Evolutionary conservation across 805 yeast genomes (phyloP).

Genomic region (Clavispora vitiphila): DNA sequence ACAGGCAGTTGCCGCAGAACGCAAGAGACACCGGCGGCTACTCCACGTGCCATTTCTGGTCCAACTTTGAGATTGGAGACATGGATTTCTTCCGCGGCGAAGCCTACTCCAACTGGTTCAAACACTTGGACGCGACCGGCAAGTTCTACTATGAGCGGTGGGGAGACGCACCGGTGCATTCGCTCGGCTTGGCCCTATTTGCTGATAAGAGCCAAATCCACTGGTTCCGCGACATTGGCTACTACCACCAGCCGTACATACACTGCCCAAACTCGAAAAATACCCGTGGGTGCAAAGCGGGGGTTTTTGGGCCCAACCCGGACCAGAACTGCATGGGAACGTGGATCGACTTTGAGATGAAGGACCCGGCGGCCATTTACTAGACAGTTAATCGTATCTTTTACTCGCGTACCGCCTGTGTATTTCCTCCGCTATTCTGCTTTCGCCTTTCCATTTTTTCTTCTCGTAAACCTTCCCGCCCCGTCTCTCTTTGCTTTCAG

Average conservation of each 20-base stretch:
- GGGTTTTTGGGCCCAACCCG: conserved; percentile 48
- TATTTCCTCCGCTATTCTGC: too few relatives aligned
- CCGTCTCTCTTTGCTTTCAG: too few relatives aligned
- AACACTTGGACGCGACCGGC: conserved; percentile 60
- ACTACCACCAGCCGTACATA: conserved; percentile 66
- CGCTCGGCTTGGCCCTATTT: conserved; percentile 67
- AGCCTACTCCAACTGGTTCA: conserved; percentile 61
- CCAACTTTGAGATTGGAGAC: conserved; percentile 81
- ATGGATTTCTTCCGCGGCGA: conserved; percentile 74
- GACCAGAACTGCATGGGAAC: conserved; percentile 71
- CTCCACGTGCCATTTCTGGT: conserved; percentile 85
- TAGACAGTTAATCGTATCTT: too few relatives aligned
- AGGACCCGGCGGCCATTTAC: conserved; percentile 10
- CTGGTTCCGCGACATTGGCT: conserved; percentile 86
- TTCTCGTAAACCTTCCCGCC: too few relatives aligned
- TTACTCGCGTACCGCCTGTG: too few relatives aligned
- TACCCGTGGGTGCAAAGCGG: conserved; percentile 48
- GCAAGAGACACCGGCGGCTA: conserved; percentile 40
- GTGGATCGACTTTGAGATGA: conserved; percentile 51
- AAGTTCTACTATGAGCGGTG: conserved; percentile 88
- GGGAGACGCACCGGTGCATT: conserved; percentile 93
- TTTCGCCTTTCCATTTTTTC: too few relatives aligned
- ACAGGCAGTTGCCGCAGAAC: conserved; percentile 47
- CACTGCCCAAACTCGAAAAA: conserved; percentile 60
- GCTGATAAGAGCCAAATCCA: conserved; percentile 66